A percentile compares a stretch with the other conserved stretches of the same genome.
These are phyloP conservation scores for Rhododendron molle DNA, from an alignment of 148 eudicot species.

Conservation along the genomic window DNA sequence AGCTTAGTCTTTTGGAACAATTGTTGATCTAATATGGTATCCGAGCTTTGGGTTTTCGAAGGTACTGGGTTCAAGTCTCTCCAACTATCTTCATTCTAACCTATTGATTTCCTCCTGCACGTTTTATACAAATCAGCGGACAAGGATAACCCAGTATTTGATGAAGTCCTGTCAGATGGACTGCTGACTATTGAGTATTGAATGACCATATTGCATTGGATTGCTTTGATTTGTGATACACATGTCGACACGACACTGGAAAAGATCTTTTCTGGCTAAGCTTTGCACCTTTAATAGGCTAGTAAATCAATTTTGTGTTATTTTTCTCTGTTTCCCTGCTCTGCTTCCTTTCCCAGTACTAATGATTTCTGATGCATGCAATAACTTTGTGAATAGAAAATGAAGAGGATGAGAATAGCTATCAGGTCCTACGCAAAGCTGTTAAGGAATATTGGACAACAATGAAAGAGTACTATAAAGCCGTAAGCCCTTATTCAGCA, in stretches of 20 bases:
- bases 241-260: background rate
- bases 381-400: conserved; percentile 18
- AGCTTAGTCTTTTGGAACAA: background rate
- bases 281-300: conserved; percentile 2
- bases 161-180: conserved; percentile 3
- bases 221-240: background rate
- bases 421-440: conserved; percentile 44
- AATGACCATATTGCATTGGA: background rate
- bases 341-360: background rate
- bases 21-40: background rate
- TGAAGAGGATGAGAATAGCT: conserved; percentile 43
- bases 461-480: conserved; percentile 73
- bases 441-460: conserved; percentile 53
- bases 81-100: background rate
- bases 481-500: conserved; percentile 42
- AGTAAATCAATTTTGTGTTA: background rate
- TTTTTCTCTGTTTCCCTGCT: background rate
- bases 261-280: background rate
- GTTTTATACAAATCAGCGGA: background rate
- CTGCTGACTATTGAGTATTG: background rate
- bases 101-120: background rate
- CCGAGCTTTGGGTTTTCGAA: background rate
- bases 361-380: conserved; percentile 3
- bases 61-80: background rate
- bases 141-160: background rate